These are phyloP conservation scores for Phytophthora sp. DNA, from an alignment of 352 stramenopile species.

Conservation along the genomic window DNA sequence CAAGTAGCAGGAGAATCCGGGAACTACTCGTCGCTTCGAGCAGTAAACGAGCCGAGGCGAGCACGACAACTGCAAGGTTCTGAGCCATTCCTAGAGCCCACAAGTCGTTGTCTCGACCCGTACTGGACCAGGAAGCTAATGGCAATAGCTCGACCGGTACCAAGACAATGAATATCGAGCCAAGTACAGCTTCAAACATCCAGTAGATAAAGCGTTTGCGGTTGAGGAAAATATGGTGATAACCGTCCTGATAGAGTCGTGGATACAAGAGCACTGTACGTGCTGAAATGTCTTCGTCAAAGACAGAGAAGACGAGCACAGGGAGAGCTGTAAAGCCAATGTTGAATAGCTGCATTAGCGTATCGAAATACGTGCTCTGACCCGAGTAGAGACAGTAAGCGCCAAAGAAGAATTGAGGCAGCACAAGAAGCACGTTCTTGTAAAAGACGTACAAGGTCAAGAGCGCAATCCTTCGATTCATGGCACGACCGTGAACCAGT, in stretches of 20 bases:
- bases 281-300: slow-evolving; percentile 64
- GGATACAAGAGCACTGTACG: slow-evolving; percentile 52
- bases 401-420: slow-evolving; percentile 82
- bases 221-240: slow-evolving; percentile 58
- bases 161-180: slow-evolving; percentile 57
- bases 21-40: slow-evolving; percentile 51
- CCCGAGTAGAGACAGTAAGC: slow-evolving; percentile 78
- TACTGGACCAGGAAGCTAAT: slow-evolving; percentile 48
- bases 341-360: slow-evolving; percentile 81
- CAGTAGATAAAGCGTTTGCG: slow-evolving; percentile 51
- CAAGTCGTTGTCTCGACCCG: slow-evolving; percentile 68
- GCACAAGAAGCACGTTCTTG: slow-evolving; percentile 85
- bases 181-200: slow-evolving; percentile 64
- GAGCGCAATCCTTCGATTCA: slow-evolving; percentile 68
- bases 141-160: slow-evolving; percentile 49
- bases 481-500: slow-evolving; percentile 85
- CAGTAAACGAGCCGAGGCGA: slow-evolving; percentile 57
- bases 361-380: slow-evolving; percentile 81
- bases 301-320: slow-evolving; percentile 65
- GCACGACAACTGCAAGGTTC: slow-evolving; percentile 66
- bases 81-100: slow-evolving; percentile 71
- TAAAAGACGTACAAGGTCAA: slow-evolving; percentile 90
- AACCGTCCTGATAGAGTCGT: slow-evolving; percentile 62
- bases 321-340: slow-evolving; percentile 81
- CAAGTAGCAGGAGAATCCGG: slow-evolving; percentile 39